These are phyloP conservation scores for Hanseniaspora lachancei DNA, from an alignment of 805 yeast species.

Conservation along the genomic window DNA sequence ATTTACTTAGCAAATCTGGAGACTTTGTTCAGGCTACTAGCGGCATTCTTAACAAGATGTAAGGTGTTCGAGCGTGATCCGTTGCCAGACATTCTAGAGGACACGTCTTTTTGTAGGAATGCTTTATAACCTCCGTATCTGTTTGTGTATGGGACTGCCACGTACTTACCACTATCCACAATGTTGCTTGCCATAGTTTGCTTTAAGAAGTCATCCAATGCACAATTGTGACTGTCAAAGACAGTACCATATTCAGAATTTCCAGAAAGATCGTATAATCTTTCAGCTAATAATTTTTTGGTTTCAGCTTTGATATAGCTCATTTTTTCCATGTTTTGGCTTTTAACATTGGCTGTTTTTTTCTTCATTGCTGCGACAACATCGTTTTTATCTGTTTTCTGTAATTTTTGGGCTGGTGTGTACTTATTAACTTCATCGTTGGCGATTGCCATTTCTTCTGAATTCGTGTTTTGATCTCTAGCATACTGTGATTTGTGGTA, in stretches of 20 bases:
- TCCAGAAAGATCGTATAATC: conserved; percentile 15
- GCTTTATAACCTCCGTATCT: conserved; percentile 10
- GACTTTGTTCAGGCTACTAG: neutral
- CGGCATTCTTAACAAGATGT: neutral
- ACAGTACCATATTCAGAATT: conserved; percentile 17
- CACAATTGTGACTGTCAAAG: conserved; percentile 36
- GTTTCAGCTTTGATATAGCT: conserved; percentile 15
- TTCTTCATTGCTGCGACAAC: conserved; percentile 50
- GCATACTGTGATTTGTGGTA: conserved; percentile 5
- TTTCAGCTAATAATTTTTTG: conserved; percentile 16
- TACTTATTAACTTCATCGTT: conserved; percentile 2
- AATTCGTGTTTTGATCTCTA: conserved; percentile 16
- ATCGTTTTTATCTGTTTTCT: conserved; percentile 25
- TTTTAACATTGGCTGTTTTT: conserved; percentile 23
- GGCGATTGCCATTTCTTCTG: conserved; percentile 8
- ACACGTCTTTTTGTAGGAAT: neutral
- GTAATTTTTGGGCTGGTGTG: neutral
- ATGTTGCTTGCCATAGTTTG: no score
- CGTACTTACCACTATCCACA: no score
- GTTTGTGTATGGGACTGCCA: conserved; percentile 3
- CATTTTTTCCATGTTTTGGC: conserved; percentile 11
- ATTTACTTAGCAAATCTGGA: neutral
- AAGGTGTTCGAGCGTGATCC: neutral
- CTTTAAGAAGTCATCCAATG: no score
- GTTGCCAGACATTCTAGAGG: neutral